Conservation (phyloP, 441 rosid genomes). For the Croton setiger region DNA sequence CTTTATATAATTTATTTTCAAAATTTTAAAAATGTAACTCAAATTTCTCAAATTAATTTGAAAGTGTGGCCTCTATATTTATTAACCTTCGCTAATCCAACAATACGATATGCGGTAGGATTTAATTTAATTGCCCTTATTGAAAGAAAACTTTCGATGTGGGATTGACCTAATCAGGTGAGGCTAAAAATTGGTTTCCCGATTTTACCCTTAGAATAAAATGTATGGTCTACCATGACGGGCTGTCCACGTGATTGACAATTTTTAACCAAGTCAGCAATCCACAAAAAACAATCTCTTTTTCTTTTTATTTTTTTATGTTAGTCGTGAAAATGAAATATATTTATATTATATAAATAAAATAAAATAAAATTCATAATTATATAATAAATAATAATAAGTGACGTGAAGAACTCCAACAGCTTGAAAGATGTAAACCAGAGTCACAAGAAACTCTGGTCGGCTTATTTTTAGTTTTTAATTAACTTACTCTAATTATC, state of each 20-base stretch:
- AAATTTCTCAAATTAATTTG: no score
- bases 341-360: slow-evolving; percentile 4
- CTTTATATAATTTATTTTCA: no score
- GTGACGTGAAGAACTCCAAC: slow-evolving; percentile 56
- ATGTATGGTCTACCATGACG: slow-evolving; percentile 49
- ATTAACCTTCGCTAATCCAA: no score
- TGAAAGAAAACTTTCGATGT: not conserved
- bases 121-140: no score
- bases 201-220: slow-evolving; percentile 9
- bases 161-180: slow-evolving; percentile 44
- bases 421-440: slow-evolving; percentile 27
- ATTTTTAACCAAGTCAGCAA: slow-evolving; percentile 44
- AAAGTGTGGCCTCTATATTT: no score
- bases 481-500: slow-evolving; percentile 1
- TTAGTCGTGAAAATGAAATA: slow-evolving; percentile 20
- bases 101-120: no score
- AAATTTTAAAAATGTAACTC: no score
- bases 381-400: not conserved
- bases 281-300: slow-evolving; percentile 22
- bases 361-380: not conserved
- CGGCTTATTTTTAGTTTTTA: slow-evolving; percentile 29
- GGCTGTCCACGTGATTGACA: slow-evolving; percentile 60
- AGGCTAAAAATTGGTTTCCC: slow-evolving; percentile 16
- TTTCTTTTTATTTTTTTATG: not conserved
- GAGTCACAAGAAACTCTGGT: slow-evolving; percentile 49